These are phyloP conservation scores for Wolfiporia cocos DNA, from an alignment of 1,284 basidiomycete genomes.

Conservation along the genomic window DNA sequence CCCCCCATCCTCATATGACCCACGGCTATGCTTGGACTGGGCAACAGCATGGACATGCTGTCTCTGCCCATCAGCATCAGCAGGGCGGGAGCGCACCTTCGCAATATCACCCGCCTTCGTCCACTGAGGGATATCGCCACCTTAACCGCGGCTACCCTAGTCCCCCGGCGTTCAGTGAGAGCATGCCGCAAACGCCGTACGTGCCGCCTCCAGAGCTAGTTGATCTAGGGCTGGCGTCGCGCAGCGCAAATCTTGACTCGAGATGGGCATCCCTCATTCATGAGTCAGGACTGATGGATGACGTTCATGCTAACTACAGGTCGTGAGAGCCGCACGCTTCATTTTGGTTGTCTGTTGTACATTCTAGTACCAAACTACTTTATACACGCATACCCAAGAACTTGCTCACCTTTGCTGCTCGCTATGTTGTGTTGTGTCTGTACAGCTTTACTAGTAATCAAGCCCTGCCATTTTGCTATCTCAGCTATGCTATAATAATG, in stretches of 20 bases:
- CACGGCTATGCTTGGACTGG: no score
- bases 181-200: conserved; percentile 10
- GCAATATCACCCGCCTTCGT: no score
- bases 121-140: conserved; percentile 6
- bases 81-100: no score
- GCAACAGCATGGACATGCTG: no score
- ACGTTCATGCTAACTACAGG: conserved; percentile 11
- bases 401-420: no score
- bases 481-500: not conserved
- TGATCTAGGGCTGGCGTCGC: conserved; percentile 23
- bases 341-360: not conserved
- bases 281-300: conserved; percentile 25
- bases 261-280: conserved; percentile 28
- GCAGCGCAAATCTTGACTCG: conserved; percentile 24
- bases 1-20: no score
- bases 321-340: conserved; percentile 2
- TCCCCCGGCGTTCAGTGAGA: conserved; percentile 7
- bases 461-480: no score
- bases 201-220: conserved; percentile 24
- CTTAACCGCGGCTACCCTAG: conserved; percentile 7
- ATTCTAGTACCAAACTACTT: not conserved
- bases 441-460: no score
- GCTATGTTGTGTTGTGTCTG: no score
- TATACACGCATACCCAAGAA: no score
- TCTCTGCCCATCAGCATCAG: no score